Evolutionary conservation across 2,329 filamentous ascomycete genomes (phyloP).

Genomic region (Claviceps sp.): DNA sequence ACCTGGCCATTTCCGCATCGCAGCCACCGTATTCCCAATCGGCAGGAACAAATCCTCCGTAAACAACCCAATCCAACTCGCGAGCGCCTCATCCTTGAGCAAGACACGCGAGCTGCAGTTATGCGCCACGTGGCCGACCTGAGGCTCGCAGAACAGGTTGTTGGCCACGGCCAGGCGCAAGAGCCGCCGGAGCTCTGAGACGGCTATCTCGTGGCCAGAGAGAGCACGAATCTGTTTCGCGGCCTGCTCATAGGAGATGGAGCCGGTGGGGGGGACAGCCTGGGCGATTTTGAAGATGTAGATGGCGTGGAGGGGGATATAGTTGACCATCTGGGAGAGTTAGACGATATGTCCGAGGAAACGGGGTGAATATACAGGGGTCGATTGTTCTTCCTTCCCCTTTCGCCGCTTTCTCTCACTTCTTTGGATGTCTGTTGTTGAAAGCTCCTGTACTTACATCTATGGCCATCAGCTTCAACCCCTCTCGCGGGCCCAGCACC

Average conservation of each 20-base stretch:
- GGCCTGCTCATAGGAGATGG: slow-evolving; percentile 17
- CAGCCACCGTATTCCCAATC: slow-evolving; percentile 17
- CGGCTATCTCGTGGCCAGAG: slow-evolving; percentile 22
- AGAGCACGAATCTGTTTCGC: slow-evolving; percentile 16
- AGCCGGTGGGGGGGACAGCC: slow-evolving; percentile 14
- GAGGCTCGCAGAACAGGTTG: slow-evolving; percentile 26
- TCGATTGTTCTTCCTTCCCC: neutral
- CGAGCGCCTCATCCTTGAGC: slow-evolving; percentile 14
- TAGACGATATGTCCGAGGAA: neutral
- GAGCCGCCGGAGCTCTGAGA: slow-evolving; percentile 20
- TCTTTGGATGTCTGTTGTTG: neutral
- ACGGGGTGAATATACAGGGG: neutral
- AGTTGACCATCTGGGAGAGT: slow-evolving; percentile 12
- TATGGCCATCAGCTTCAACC: slow-evolving; percentile 14
- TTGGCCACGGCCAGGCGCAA: slow-evolving; percentile 26
- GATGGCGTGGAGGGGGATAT: slow-evolving; percentile 17
- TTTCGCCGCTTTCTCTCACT: neutral
- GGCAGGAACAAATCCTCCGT: slow-evolving; percentile 18
- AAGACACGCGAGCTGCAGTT: slow-evolving; percentile 21
- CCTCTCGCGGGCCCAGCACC: slow-evolving; percentile 11
- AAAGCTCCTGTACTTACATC: slow-evolving; percentile 11
- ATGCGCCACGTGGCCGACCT: slow-evolving; percentile 24
- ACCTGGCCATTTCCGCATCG: slow-evolving; percentile 22
- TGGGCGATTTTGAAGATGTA: slow-evolving; percentile 19
- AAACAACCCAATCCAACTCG: slow-evolving; percentile 19